Base-by-base conservation (phyloP, 148 eudicot species). In the Rheum nobile region DNA sequence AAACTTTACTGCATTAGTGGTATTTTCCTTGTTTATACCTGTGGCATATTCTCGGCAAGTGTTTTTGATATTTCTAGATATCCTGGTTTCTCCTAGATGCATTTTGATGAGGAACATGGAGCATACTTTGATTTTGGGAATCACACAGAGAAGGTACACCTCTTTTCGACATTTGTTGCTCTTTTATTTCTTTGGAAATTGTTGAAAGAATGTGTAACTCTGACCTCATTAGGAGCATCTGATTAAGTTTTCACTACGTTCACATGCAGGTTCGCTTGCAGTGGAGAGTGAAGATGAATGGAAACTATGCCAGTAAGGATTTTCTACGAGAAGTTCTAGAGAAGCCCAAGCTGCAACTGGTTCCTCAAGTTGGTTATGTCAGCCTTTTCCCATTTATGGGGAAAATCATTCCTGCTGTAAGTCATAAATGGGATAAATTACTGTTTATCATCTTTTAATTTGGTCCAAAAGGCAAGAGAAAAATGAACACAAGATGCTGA, bases 281-380 rank as follows among this genome's bases (percentile, higher is more conserved):
- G 72, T 81, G 89, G 84, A 85, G 79, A 77, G 82, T 89, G 77
- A 91, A 74, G 80, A 72, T 75, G 75, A 83, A 68, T 77, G 86
- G 84, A 52, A 82, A 86, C 75, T 75, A 88, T 71, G 88, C 87
- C 31, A 86, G 63, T 71, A 87, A 86, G 80, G 96, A 94, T 87
- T 86, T 89, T 67, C 82, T 91, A 31, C 83, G 93, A 48, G 93
- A 91, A 82, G 96, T 90, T 63, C 77, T 80, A 21, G 96, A 90
- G 84, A 73, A 71, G 74, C 98, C 98, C 31, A 82, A 68, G 76
- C 80, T 90, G 77, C 89, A 86, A 68, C 82, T 95, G 75, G 96
- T 91, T 82, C 98, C 98, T 75, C 98, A 95, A 77, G 68, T 91
- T 80, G 98, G 98, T 81, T 95, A 95, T 77, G 90, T 91, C 65